These are phyloP conservation scores for Tetrapisispora taiwanensis DNA, from an alignment of 805 yeast genomes.

Conservation along the genomic window DNA sequence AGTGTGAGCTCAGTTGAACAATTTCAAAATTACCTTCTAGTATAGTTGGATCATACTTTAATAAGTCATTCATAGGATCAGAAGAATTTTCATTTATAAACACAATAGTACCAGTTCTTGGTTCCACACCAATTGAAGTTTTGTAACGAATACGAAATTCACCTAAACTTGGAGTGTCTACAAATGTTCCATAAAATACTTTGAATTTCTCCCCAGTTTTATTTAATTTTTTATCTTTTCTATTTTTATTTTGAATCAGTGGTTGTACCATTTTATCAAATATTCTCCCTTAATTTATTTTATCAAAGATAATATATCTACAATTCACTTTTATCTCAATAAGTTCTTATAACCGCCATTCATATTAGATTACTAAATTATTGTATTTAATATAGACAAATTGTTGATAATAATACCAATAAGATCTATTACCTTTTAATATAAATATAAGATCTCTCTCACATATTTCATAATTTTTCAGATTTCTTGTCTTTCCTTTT, in stretches of 20 bases:
- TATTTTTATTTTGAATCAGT: not conserved
- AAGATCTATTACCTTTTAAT: too few relatives aligned
- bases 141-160: conserved; percentile 43
- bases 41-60: conserved; percentile 11
- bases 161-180: conserved; percentile 59
- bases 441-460: too few relatives aligned
- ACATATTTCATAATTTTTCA: too few relatives aligned
- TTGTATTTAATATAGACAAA: too few relatives aligned
- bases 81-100: conserved; percentile 21
- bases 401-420: too few relatives aligned
- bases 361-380: too few relatives aligned
- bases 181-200: conserved; percentile 58
- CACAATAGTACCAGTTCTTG: conserved; percentile 34
- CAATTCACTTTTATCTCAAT: too few relatives aligned
- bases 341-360: too few relatives aligned
- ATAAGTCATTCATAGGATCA: conserved; percentile 25
- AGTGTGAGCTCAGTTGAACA: conserved; percentile 8
- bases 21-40: conserved; percentile 15
- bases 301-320: too few relatives aligned
- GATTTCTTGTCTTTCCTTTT: too few relatives aligned
- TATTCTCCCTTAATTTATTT: too few relatives aligned
- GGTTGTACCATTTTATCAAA: conserved; percentile 1
- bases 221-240: not conserved
- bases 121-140: conserved; percentile 51
- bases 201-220: not conserved